These are phyloP conservation scores for Termitomyces sp. DNA, from an alignment of 768 basidiomycete genomes.

Conservation along the genomic window DNA sequence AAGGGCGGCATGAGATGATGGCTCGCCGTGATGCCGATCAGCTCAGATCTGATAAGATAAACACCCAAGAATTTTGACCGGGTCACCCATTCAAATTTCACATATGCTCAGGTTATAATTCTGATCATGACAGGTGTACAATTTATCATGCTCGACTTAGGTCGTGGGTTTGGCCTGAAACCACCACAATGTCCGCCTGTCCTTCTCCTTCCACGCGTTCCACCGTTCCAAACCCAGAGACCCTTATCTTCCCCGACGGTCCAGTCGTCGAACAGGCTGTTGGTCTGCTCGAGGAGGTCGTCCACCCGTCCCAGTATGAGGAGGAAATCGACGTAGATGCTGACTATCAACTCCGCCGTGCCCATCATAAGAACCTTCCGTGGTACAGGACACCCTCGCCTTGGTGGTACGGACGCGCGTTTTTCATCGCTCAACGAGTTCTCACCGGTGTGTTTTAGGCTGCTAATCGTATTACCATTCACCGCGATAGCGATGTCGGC, in stretches of 20 bases:
- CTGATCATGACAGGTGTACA: neutral
- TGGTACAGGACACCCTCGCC: slow-evolving; percentile 80
- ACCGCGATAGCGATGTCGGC: slow-evolving; percentile 51
- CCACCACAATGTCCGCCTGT: slow-evolving; percentile 5
- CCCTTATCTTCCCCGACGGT: slow-evolving; percentile 41
- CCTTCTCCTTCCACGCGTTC: slow-evolving; percentile 16
- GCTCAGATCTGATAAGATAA: slow-evolving; percentile 17
- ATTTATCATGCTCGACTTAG: neutral
- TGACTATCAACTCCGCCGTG: slow-evolving; percentile 15
- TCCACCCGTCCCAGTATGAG: slow-evolving; percentile 34
- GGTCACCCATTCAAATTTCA: too few relatives aligned
- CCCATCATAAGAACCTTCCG: slow-evolving; percentile 31
- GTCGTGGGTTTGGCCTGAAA: neutral
- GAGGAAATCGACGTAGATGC: slow-evolving; percentile 29
- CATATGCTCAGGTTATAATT: too few relatives aligned
- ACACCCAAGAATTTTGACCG: too few relatives aligned
- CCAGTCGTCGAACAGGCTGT: slow-evolving; percentile 41
- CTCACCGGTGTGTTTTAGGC: slow-evolving; percentile 38
- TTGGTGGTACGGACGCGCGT: slow-evolving; percentile 50
- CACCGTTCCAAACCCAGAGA: slow-evolving; percentile 30
- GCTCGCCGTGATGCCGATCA: slow-evolving; percentile 19
- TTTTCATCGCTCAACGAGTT: neutral
- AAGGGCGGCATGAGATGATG: neutral
- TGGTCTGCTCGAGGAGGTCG: slow-evolving; percentile 44
- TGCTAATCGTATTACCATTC: slow-evolving; percentile 51